Conservation (phyloP, 2,329 filamentous ascomycete genomes). For the Colletotrichum filicis region DNA sequence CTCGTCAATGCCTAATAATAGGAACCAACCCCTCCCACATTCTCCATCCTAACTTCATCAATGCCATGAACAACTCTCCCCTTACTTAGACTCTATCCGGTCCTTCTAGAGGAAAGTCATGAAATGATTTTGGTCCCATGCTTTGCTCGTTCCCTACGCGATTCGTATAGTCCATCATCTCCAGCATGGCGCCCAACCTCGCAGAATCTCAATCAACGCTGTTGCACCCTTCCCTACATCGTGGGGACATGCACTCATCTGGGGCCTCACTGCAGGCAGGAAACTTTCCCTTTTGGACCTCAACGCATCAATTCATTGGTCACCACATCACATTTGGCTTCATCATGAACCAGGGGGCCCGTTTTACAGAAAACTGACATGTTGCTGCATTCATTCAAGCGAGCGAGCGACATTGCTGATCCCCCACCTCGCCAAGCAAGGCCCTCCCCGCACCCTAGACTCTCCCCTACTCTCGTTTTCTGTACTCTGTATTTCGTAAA, state of each 20-base stretch:
- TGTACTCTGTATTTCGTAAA: slow-evolving; percentile 2
- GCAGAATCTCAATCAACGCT: not conserved
- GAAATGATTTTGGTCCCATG: not conserved
- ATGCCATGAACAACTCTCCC: not conserved
- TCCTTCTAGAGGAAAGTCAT: not conserved
- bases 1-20: not conserved
- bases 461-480: slow-evolving; percentile 12
- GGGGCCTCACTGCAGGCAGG: not conserved
- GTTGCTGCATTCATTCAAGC: slow-evolving; percentile 28
- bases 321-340: not conserved
- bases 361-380: slow-evolving; percentile 20
- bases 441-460: slow-evolving; percentile 23
- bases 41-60: not conserved
- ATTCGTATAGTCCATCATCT: not conserved
- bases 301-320: slow-evolving; percentile 8
- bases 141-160: too few species aligned
- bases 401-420: slow-evolving; percentile 29
- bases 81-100: not conserved
- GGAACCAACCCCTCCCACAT: not conserved
- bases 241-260: not conserved
- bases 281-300: slow-evolving; percentile 24
- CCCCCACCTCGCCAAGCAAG: slow-evolving; percentile 29
- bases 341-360: not conserved
- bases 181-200: not conserved
- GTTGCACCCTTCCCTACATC: not conserved